Evolutionary conservation across 2,329 filamentous ascomycete species (phyloP), one percentile per base, ranked within the genome.

Genomic region (Fusarium sp.): DNA sequence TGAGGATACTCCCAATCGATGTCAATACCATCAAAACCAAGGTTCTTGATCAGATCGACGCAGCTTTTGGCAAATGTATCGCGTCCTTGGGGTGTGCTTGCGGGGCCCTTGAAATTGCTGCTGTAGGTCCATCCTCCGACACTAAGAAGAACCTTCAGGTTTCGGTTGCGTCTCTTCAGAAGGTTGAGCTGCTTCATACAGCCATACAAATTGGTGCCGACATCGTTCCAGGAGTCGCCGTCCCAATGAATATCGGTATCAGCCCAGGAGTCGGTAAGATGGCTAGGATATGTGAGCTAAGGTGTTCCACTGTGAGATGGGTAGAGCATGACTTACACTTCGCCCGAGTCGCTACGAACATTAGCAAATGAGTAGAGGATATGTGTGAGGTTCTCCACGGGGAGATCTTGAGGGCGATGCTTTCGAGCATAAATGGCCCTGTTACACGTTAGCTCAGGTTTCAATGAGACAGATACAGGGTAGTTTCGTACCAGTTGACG

Each of bases 91-190:
- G 88, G 83, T 0, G 91, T 93, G 41, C 91, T 91, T 1, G 91
- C 91, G 0, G 93, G 91, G 30, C 80, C 82, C n/a, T 87, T 85
- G 79, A 97, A 97, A 81, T 97, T 96, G 78, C 87, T 83, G 67
- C 91, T 92, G 79, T 97, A 97, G 0, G 94, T 97, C 94, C 94
- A 97, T 51, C 95, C 95, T 65, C 94, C 94, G 65, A 97, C 92
- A 55, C 91, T 94, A 6, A 97, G 86, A 13, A 97, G 85, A 5
- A 96, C 83, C 79, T 97, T 97, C 65, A 97, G 84, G 71, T 94
- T 90, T 47, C 93, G 90, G 79, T 97, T 92, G 65, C 86, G 84
- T 69, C 88, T 88, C 83, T 97, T 97, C 45, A 94, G 86, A 2
- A 97, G 83, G 77, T 92, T 93, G 36, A 97, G 86, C 80, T 97